Percentiles rank a stretch among this genome's conserved stretches.
Evolutionary conservation across 1,139 yeast species (phyloP).

Genomic region (Candida sanyaensis): DNA sequence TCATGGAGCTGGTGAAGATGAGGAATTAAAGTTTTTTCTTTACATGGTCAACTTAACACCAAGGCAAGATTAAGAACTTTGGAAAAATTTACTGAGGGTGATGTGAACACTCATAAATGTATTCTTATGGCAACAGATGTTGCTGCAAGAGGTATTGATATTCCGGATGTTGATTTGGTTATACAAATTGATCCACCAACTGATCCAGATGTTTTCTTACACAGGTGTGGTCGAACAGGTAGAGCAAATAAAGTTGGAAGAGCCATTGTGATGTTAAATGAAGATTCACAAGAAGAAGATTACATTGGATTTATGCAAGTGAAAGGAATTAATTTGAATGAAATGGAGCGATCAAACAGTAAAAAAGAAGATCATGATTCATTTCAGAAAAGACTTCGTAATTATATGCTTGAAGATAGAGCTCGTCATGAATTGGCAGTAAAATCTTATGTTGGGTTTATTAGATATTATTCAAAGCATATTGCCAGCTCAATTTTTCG

Average conservation of each 20-base stretch:
- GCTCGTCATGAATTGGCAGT: conserved; percentile 80
- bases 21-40: conserved; percentile 53
- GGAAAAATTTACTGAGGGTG: conserved; percentile 54
- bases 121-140: conserved; percentile 80
- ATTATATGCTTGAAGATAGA: conserved; percentile 72
- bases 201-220: conserved; percentile 83
- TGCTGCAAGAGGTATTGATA: conserved; percentile 93
- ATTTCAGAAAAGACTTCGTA: conserved; percentile 37
- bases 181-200: conserved; percentile 90
- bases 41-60: conserved; percentile 85
- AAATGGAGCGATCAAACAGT: conserved; percentile 30
- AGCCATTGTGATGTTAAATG: conserved; percentile 71
- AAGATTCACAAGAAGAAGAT: conserved; percentile 73
- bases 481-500: conserved; percentile 91
- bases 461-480: conserved; percentile 84
- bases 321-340: conserved; percentile 58
- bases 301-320: conserved; percentile 81
- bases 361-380: conserved; percentile 19
- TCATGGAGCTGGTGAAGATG: conserved; percentile 19
- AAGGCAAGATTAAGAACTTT: conserved; percentile 75
- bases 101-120: conserved; percentile 44
- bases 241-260: conserved; percentile 83
- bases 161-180: conserved; percentile 89
- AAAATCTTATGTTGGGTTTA: conserved; percentile 79
- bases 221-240: conserved; percentile 92